Conservation (phyloP, 2,329 filamentous ascomycete species). For the Pyrenochaeta sp. region DNA sequence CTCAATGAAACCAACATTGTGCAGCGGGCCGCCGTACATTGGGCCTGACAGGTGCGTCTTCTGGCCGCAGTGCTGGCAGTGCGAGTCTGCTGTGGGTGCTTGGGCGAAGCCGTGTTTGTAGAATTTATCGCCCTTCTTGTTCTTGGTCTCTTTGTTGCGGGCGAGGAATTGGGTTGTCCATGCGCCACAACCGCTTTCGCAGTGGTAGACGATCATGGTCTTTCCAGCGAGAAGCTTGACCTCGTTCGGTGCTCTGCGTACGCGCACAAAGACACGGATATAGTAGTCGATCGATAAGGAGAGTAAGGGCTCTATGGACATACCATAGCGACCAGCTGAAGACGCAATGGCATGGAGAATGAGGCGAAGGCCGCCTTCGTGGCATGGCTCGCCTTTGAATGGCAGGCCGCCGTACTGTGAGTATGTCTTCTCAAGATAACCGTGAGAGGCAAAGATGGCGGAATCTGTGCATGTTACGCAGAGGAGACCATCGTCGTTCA, state of each 20-base stretch:
- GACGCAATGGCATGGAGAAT: constrained; percentile 83
- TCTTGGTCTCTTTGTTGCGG: constrained; percentile 69
- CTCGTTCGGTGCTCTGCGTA: constrained; percentile 79
- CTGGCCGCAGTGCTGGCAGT: constrained; percentile 83
- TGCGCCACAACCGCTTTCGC: constrained; percentile 88
- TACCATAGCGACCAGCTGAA: constrained; percentile 82
- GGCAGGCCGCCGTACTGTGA: constrained; percentile 92
- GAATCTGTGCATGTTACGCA: constrained; percentile 98
- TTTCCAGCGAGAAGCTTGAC: constrained; percentile 92
- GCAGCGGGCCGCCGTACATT: constrained; percentile 92
- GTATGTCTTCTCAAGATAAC: constrained; percentile 93
- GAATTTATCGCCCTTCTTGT: constrained; percentile 72
- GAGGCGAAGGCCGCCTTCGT: constrained; percentile 87
- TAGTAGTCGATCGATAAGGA: constrained; percentile 98
- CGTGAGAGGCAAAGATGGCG: constrained; percentile 90
- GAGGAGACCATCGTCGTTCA: constrained; percentile 86
- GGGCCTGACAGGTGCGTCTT: constrained; percentile 90
- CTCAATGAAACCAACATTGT: constrained; percentile 83
- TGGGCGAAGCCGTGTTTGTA: constrained; percentile 81
- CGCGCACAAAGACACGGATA: constrained; percentile 82
- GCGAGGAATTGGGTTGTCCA: constrained; percentile 85
- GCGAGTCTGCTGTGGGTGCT: constrained; percentile 70
- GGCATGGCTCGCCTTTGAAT: constrained; percentile 82
- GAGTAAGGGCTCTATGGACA: constrained; percentile 87
- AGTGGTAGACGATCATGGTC: constrained; percentile 92